A percentile compares a stretch with the other conserved stretches of the same genome.
Evolutionary conservation across 2,329 filamentous ascomycete species (phyloP).

Genomic region (Cladosporium sphaerospermum): DNA sequence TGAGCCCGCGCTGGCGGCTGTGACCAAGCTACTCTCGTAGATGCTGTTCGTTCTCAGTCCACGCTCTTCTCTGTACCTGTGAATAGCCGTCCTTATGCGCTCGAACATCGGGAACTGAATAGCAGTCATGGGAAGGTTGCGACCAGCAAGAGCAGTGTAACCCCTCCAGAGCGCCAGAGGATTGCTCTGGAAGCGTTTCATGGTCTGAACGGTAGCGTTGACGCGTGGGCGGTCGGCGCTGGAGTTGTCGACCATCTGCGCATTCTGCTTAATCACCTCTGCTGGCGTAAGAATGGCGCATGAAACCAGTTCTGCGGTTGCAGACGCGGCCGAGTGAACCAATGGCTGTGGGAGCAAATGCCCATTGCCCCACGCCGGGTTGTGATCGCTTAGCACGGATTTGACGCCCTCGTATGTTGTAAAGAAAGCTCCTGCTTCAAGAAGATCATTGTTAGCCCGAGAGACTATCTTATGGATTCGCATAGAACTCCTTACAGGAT

Average conservation of each 20-base stretch:
- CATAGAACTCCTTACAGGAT: slow-evolving; percentile 51
- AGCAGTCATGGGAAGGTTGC: slow-evolving; percentile 82
- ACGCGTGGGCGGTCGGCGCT: slow-evolving; percentile 29
- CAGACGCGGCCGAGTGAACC: slow-evolving; percentile 68
- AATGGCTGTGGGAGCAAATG: slow-evolving; percentile 57
- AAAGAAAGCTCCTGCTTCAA: slow-evolving; percentile 76
- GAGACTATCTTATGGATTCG: not conserved
- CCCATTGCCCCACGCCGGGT: slow-evolving; percentile 37
- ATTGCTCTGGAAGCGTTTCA: slow-evolving; percentile 50
- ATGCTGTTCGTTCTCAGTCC: slow-evolving; percentile 40
- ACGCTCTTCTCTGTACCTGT: slow-evolving; percentile 36
- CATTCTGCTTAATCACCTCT: slow-evolving; percentile 90
- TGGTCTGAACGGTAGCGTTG: slow-evolving; percentile 51
- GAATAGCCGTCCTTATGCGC: slow-evolving; percentile 53
- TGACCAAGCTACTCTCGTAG: slow-evolving; percentile 63
- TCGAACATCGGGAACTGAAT: slow-evolving; percentile 88
- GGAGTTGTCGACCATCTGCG: slow-evolving; percentile 63
- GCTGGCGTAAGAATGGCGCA: slow-evolving; percentile 83
- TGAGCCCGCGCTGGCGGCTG: slow-evolving; percentile 64
- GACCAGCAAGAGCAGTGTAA: slow-evolving; percentile 72
- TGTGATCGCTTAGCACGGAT: slow-evolving; percentile 48
- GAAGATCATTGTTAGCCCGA: not conserved
- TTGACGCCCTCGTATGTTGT: slow-evolving; percentile 81
- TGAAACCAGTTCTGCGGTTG: slow-evolving; percentile 72
- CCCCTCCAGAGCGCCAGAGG: slow-evolving; percentile 58